These are phyloP conservation scores for Danielia oregonensis DNA, from an alignment of 805 yeast species.

Conservation along the genomic window DNA sequence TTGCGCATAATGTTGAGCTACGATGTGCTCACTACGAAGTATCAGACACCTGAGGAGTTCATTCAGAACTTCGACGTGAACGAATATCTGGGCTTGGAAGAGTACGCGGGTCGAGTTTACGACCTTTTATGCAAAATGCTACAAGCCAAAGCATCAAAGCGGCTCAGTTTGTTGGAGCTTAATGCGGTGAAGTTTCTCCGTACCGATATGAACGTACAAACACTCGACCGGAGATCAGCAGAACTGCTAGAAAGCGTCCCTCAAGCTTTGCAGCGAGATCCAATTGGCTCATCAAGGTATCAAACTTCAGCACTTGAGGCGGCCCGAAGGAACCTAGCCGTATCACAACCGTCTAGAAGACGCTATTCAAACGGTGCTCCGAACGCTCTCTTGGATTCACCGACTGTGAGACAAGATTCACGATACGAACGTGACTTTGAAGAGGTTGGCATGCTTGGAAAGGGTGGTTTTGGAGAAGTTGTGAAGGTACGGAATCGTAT, in stretches of 20 bases:
- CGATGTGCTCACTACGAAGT: constrained; percentile 60
- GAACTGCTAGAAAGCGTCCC: not conserved
- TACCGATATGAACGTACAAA: constrained; percentile 25
- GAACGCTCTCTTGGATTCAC: not conserved
- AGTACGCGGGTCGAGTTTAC: constrained; percentile 60
- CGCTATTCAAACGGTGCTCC: constrained; percentile 21
- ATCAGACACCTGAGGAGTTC: constrained; percentile 44
- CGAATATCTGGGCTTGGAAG: constrained; percentile 54
- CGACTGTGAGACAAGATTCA: constrained; percentile 5
- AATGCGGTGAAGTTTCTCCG: constrained; percentile 81
- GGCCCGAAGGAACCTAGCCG: constrained; percentile 7
- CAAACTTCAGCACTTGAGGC: constrained; percentile 10
- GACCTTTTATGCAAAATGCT: constrained; percentile 69
- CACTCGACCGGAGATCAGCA: not conserved
- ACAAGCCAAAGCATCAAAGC: constrained; percentile 57
- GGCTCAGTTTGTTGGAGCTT: constrained; percentile 82
- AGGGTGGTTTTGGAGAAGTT: constrained; percentile 97
- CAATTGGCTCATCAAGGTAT: constrained; percentile 12
- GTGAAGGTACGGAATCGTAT: constrained; percentile 92
- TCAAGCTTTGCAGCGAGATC: not conserved
- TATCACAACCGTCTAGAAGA: constrained; percentile 8
- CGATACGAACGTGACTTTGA: constrained; percentile 92
- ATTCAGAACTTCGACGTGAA: constrained; percentile 19
- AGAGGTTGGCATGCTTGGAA: constrained; percentile 85
- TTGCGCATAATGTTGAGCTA: constrained; percentile 39